phyloP scores from a whole-genome alignment of 1,139 yeast species.

The Suhomyces maxii region DNA sequence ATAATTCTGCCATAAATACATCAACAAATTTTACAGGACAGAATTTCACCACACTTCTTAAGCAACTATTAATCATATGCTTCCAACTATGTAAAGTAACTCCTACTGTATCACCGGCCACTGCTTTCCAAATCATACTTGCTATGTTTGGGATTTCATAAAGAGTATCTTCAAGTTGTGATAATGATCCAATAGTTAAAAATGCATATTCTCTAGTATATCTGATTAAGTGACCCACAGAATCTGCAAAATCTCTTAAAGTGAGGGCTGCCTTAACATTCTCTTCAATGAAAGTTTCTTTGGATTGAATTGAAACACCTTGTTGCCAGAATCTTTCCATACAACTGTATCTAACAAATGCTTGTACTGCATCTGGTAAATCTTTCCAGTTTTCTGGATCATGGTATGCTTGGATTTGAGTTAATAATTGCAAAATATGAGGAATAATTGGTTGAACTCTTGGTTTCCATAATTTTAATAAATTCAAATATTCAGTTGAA shows the following conservation, averaged over 20 bases:
- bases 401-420: conserved; percentile 92
- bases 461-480: conserved; percentile 86
- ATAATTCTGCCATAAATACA: conserved; percentile 69
- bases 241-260: conserved; percentile 92
- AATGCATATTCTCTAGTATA: conserved; percentile 96
- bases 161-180: conserved; percentile 85
- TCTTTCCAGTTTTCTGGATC: conserved; percentile 90
- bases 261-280: conserved; percentile 93
- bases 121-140: conserved; percentile 73
- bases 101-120: conserved; percentile 83
- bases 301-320: conserved; percentile 91
- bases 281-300: conserved; percentile 93
- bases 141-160: conserved; percentile 87
- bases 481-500: conserved; percentile 69
- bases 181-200: conserved; percentile 82
- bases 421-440: conserved; percentile 78
- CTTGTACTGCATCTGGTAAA: conserved; percentile 84
- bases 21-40: conserved; percentile 76
- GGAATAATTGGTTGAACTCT: conserved; percentile 90
- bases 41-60: conserved; percentile 81
- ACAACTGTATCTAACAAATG: conserved; percentile 84
- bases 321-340: conserved; percentile 98
- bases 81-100: conserved; percentile 96
- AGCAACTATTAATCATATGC: conserved; percentile 87
- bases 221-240: conserved; percentile 94